phyloP scores from a whole-genome alignment of 2,329 filamentous ascomycete genomes.

The Claviceps cyperi region DNA sequence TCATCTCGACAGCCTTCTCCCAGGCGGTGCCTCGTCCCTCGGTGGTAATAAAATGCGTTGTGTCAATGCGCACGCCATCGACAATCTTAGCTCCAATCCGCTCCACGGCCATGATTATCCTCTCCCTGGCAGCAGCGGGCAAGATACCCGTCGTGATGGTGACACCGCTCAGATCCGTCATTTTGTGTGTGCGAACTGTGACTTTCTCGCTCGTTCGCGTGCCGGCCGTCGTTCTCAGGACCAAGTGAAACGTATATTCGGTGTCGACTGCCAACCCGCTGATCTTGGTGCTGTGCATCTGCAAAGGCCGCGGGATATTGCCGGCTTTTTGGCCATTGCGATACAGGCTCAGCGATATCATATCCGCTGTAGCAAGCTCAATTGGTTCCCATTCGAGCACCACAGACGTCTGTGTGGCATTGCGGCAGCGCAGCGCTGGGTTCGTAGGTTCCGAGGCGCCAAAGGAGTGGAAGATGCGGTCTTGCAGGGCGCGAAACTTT shows the following conservation, averaged over 20 bases:
- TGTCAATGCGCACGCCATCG: conserved; percentile 86
- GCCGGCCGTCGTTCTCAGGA: conserved; percentile 80
- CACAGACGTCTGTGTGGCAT: conserved; percentile 95
- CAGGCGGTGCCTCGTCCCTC: conserved; percentile 79
- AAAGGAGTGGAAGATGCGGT: conserved; percentile 75
- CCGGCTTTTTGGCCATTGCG: conserved; percentile 95
- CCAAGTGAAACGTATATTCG: conserved; percentile 87
- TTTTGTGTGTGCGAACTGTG: conserved; percentile 84
- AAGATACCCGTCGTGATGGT: conserved; percentile 86
- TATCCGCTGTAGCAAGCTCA: conserved; percentile 77
- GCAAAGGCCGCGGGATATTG: conserved; percentile 73
- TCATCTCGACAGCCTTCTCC: conserved; percentile 96
- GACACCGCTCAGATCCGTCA: conserved; percentile 92
- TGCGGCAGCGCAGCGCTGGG: conserved; percentile 78
- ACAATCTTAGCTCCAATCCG: conserved; percentile 86
- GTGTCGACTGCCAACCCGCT: conserved; percentile 91
- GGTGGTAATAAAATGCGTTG: conserved; percentile 94
- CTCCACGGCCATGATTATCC: conserved; percentile 60
- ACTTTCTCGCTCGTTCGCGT: conserved; percentile 75
- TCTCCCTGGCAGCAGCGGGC: conserved; percentile 57
- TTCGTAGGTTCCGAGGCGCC: conserved; percentile 63
- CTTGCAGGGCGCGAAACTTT: conserved; percentile 73
- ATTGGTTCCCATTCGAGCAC: conserved; percentile 98
- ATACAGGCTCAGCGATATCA: conserved; percentile 80
- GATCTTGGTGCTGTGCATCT: conserved; percentile 93